Base-by-base conservation (phyloP, 768 basidiomycete species). In the Amanita inopinata region DNA sequence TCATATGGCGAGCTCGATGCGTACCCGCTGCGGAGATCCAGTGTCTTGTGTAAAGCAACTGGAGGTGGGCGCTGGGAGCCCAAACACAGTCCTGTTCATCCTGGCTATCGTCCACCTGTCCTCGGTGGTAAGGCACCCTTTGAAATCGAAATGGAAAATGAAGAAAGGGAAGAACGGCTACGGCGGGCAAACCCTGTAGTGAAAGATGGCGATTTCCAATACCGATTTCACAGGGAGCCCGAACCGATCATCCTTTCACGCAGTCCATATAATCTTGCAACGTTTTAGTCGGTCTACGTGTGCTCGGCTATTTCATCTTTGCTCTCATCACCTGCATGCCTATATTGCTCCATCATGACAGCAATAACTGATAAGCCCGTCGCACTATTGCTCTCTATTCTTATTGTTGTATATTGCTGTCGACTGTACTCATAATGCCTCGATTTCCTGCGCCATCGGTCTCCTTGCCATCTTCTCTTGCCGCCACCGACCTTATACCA, bases 21-120 rank as follows among this genome's bases (percentile, higher is more conserved):
- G 1, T 88, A 88, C 51, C 85, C 85, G 2, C 73, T 88, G 15
- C 68, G 72, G 32, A 74, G 76, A 43, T 73, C 78, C 2, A 76
- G 73, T 51, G 64, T 72, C 37, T 68, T 85, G 10, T 89, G 85
- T 64, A 89, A 88, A 52, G 80, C 79, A 1, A 74, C 76, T 14
- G 85, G 86, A 34, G 83, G 83, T 10, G 85, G 85, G 11, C 76
- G 86, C 24, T 88, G 85, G 85, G 73, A 75, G 49, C 85, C 86
- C 24, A 80, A 78, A 52, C 70, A 69, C 22, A 59, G 61, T 7
- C 62, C 69, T 1, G 62, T 61, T 48, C 50, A 69, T 44, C 60
- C 64, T 53, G 71, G 70, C 38, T 65, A 70, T 48, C 71, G 79
- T 9, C 59, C 76, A n/a, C 73, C 76, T 25, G 57, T 78, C 31